These are phyloP conservation scores for Acanthamoeba castellanii DNA, from an alignment of 208 protist genomes.

Conservation along the genomic window DNA sequence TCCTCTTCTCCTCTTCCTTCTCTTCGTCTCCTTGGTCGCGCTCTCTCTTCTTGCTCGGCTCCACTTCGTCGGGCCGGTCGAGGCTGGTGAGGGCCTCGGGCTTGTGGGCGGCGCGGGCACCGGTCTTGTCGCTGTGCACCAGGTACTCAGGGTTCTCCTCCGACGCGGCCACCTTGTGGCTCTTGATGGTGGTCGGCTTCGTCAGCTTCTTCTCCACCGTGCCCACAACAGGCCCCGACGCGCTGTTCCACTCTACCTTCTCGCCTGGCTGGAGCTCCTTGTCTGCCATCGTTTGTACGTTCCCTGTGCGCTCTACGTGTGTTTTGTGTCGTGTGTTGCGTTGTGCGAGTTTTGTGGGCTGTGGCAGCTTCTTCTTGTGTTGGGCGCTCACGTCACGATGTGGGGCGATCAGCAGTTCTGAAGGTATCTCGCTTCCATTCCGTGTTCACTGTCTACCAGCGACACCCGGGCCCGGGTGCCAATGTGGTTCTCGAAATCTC, in stretches of 20 bases:
- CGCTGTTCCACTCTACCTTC: slow-evolving; percentile 43
- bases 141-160: slow-evolving; percentile 46
- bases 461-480: too few species aligned
- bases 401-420: too few species aligned
- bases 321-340: not conserved
- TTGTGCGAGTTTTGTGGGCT: not conserved
- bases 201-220: slow-evolving; percentile 40
- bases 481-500: too few species aligned
- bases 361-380: too few species aligned
- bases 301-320: not conserved
- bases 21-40: not conserved
- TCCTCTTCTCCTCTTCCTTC: not conserved
- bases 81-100: slow-evolving; percentile 42
- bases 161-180: slow-evolving; percentile 31
- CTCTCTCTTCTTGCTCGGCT: not conserved
- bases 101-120: not conserved
- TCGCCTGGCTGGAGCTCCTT: not conserved
- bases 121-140: slow-evolving; percentile 34
- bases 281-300: not conserved
- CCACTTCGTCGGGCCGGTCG: not conserved
- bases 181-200: slow-evolving; percentile 4
- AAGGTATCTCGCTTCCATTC: too few species aligned
- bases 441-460: too few species aligned
- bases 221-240: not conserved
- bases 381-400: too few species aligned